Base-by-base conservation (phyloP, 225 moss, liverwort and hornwort species). In the Physcomitrellopsis africana region DNA sequence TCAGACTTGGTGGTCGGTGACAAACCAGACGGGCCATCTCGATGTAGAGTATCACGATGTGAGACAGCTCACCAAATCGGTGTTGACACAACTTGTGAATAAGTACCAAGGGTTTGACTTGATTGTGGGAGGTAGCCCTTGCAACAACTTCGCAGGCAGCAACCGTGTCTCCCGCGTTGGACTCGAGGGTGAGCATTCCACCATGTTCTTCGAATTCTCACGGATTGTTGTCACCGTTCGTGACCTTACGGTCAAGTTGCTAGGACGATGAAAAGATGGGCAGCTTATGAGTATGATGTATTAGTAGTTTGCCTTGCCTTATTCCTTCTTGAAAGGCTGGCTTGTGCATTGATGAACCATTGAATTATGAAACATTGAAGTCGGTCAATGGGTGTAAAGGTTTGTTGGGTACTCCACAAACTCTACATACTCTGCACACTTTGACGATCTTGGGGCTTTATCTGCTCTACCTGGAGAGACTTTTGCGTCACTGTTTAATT, bases 51-150 rank as follows among this genome's bases (percentile, higher is more conserved):
- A 77, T 43, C 66, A 80, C 8, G 73, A 92, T 64, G 89, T 89
- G 70, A 79, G 63, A 47, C 64, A 87, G 0, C 70, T 92, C 20
- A 80, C 70, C 13, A 53, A 70, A 12, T 74, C 55, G 9, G 65
- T 59, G 10, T 69, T 92, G 4, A 49, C 67, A 42, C 22, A 56
- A 3, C 77, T 92, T 41, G 74, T 91, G 13, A 52, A 79, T 3
- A 75, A 61, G 23, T 87, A 82, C 20, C 70, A 82, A 0, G 92
- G 91, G 2, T 92, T 95, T 76, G 95, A 95, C 18, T 75, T 95
- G 0, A 82, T 95, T 5, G 89, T 95, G 53, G 95, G 95, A 14
- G 95, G 95, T 9, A 95, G 92, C 27, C 92, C 95, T 0, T 95
- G 95, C 74, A 95, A 92, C 29, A 95, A 95, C 48, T 68, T 95